Conservation (phyloP, 495 filamentous ascomycete genomes). For the Aspergillus panamensis region DNA sequence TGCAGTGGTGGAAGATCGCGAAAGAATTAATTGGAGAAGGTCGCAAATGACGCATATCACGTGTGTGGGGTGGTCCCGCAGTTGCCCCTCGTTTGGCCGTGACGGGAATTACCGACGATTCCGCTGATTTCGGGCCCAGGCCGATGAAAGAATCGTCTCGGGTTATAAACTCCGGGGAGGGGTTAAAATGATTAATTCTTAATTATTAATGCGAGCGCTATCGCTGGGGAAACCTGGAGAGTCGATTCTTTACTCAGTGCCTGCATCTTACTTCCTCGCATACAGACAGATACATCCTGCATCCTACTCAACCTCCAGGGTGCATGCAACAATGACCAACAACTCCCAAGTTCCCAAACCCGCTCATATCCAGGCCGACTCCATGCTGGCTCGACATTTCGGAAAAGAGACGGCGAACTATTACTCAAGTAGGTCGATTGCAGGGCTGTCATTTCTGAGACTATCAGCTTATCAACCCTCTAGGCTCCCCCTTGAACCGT, state of each 20-base stretch:
- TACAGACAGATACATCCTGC: neutral
- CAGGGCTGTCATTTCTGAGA: neutral
- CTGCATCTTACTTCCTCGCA: too few relatives aligned
- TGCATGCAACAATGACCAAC: constrained; percentile 25
- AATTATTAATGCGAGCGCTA: neutral
- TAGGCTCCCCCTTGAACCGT: constrained; percentile 70
- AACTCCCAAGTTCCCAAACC: constrained; percentile 49
- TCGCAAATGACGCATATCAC: constrained; percentile 30
- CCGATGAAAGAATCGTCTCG: neutral
- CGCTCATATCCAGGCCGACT: constrained; percentile 64
- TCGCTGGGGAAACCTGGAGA: neutral
- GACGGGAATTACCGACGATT: constrained; percentile 7
- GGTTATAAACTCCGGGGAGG: too few relatives aligned
- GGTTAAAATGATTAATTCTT: too few relatives aligned
- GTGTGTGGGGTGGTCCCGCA: constrained; percentile 38
- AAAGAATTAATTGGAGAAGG: constrained; percentile 16
- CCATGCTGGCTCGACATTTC: constrained; percentile 82
- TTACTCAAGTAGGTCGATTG: constrained; percentile 66
- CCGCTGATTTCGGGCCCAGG: too few relatives aligned
- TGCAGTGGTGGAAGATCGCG: neutral
- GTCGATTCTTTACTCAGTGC: neutral
- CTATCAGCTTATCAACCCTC: constrained; percentile 10
- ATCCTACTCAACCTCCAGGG: neutral
- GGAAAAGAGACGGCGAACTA: constrained; percentile 92
- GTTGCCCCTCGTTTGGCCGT: constrained; percentile 28